Base-by-base conservation (phyloP, 2,329 filamentous ascomycete species). In the Trichophyton verrucosum region DNA sequence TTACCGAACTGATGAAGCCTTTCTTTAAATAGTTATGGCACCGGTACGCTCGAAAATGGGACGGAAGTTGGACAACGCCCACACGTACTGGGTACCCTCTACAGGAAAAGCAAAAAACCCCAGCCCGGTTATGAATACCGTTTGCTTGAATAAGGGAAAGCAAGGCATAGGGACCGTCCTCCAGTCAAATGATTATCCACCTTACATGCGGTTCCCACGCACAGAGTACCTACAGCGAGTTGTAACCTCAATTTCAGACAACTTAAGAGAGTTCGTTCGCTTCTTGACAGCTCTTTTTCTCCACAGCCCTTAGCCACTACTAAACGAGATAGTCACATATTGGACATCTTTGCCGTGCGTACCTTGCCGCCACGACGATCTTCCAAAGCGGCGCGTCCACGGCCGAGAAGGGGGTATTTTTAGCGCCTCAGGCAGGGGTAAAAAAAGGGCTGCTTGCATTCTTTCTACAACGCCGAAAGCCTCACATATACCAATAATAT, bases 361-460 rank as follows among this genome's bases (percentile, higher is more conserved):
- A 55, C 51, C 27, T 55, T 55, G n/a, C 51, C 51, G 51, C 51
- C 51, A 55, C 51, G 51, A 20, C 51, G 51, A 55, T 55, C 51
- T 27, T 36, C 27, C 15, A 55, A 55, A n/a, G 30, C 51, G 8
- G 51, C 27, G 51, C 51, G 27, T 55, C 27, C 30, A 38, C 8
- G 30, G 27, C 27, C 30, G 6, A 55, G 15, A 55, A 55, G 51
- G 51, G 51, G 51, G 27, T 55, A 55, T 55, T 55, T 55, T 55
- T 55, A 55, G 51, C n/a, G 51, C 17, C 51, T 13, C 6, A 33
- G 33, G 33, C 33, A 38, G 27, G 24, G 33, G 51, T n/a, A 36
- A 36, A 36, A 11, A 27, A 30, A 30, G 6, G 6, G 17, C 30
- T 55, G 13, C 1, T 4, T 8, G 51, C 51, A 55, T 36, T 36